phyloP scores from a whole-genome alignment of 495 filamentous ascomycete genomes.

The Penicillium antarcticum region DNA sequence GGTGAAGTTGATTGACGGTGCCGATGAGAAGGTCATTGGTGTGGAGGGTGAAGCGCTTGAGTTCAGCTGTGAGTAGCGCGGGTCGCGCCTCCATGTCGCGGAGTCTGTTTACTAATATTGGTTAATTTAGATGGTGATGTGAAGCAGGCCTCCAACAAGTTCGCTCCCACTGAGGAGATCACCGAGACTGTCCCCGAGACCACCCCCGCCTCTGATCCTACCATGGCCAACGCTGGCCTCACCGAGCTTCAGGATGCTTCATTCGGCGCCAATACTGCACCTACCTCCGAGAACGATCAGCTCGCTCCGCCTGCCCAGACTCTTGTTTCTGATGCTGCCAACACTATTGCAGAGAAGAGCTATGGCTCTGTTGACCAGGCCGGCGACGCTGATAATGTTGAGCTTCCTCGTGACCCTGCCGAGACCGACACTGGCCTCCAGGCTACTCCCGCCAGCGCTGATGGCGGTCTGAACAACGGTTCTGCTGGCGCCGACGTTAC shows the following conservation, averaged over 20 bases:
- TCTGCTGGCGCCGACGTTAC: constrained; percentile 13
- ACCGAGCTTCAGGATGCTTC: constrained; percentile 62
- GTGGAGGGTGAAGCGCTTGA: constrained; percentile 62
- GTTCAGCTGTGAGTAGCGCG: constrained; percentile 66
- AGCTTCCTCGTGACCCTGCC: constrained; percentile 68
- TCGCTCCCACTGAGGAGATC: constrained; percentile 22
- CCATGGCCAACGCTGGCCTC: constrained; percentile 68
- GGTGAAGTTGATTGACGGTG: constrained; percentile 79
- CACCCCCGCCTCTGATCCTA: constrained; percentile 63
- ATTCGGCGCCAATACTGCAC: constrained; percentile 14
- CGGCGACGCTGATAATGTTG: constrained; percentile 71
- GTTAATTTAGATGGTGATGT: constrained; percentile 58
- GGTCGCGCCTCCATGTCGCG: background rate
- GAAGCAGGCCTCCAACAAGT: constrained; percentile 52
- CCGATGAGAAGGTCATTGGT: constrained; percentile 65
- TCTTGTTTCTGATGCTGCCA: constrained; percentile 59
- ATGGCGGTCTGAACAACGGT: constrained; percentile 18
- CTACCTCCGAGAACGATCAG: constrained; percentile 31
- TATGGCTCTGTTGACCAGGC: constrained; percentile 59
- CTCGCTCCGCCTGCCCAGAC: constrained; percentile 49
- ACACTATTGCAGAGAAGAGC: constrained; percentile 62
- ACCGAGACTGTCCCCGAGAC: constrained; percentile 28
- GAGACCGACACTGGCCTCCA: constrained; percentile 68
- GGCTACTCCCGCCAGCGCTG: constrained; percentile 53
- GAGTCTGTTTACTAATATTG: constrained; percentile 23